Percentiles rank a stretch among this genome's conserved stretches.
phyloP scores from a whole-genome alignment of 495 filamentous ascomycete genomes.

The Aspergillus sclerotiicarbonarius region DNA sequence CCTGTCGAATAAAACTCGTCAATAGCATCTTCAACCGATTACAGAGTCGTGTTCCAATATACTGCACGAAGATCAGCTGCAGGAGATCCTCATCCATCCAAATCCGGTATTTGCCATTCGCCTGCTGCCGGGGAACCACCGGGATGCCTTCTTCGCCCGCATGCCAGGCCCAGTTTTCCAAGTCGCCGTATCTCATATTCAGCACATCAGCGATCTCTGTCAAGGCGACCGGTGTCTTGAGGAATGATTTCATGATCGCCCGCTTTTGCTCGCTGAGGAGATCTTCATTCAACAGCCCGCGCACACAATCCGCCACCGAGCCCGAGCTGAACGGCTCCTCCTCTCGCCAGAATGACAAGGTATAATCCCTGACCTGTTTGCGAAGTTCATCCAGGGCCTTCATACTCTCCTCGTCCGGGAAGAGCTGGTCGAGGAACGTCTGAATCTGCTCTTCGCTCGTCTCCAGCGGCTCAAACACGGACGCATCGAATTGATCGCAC shows the following conservation, averaged over 20 bases:
- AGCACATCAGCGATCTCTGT: constrained; percentile 58
- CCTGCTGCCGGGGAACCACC: constrained; percentile 48
- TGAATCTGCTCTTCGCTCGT: constrained; percentile 40
- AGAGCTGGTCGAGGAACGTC: constrained; percentile 46
- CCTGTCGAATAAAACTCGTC: constrained; percentile 34
- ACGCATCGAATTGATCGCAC: constrained; percentile 47
- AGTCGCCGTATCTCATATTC: constrained; percentile 55
- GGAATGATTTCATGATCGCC: constrained; percentile 50
- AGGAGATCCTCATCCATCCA: constrained; percentile 61
- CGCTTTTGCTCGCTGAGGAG: constrained; percentile 56
- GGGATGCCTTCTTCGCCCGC: constrained; percentile 42
- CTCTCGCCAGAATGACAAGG: constrained; percentile 15
- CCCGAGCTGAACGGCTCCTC: constrained; percentile 35
- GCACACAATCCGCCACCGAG: constrained; percentile 41
- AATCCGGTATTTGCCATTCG: constrained; percentile 54
- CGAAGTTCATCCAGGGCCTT: constrained; percentile 32
- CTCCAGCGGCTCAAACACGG: constrained; percentile 48
- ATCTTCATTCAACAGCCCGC: constrained; percentile 49
- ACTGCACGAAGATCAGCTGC: constrained; percentile 61
- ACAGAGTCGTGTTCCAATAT: constrained; percentile 55
- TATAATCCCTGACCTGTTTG: neutral
- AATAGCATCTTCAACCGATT: constrained; percentile 49
- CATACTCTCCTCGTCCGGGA: constrained; percentile 27
- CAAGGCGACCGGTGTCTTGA: constrained; percentile 47
- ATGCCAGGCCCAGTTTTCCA: constrained; percentile 56